Conservation (phyloP, 495 filamentous ascomycete genomes). For the Monascus purpureus region DNA sequence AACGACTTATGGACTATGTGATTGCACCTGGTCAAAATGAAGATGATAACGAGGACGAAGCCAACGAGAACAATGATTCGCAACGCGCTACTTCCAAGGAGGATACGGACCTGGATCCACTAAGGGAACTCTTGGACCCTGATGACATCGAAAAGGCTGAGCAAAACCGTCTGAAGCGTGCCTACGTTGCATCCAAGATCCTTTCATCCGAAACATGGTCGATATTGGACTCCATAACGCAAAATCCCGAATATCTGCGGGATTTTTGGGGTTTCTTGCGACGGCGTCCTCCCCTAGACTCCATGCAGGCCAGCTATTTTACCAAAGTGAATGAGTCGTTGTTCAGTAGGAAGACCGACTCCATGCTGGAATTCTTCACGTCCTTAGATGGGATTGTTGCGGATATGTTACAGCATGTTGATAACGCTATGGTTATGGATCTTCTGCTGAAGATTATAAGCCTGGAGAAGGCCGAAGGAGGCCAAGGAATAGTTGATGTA, state of each 20-base stretch:
- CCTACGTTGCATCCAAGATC: constrained; percentile 83
- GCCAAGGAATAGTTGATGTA: constrained; percentile 90
- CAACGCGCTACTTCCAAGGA: constrained; percentile 31
- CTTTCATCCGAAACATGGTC: constrained; percentile 95
- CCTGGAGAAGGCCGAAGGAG: constrained; percentile 82
- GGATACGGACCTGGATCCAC: constrained; percentile 29
- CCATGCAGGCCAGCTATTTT: constrained; percentile 91
- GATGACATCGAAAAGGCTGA: constrained; percentile 63
- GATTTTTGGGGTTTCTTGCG: constrained; percentile 88
- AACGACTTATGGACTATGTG: constrained; percentile 82
- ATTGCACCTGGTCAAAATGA: constrained; percentile 56
- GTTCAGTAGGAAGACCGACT: constrained; percentile 92
- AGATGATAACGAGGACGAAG: constrained; percentile 47
- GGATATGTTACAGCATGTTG: constrained; percentile 83
- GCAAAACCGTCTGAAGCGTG: constrained; percentile 80
- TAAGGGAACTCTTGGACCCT: constrained; percentile 31
- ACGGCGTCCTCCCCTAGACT: constrained; percentile 65
- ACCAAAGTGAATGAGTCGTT: constrained; percentile 96
- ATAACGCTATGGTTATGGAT: constrained; percentile 98
- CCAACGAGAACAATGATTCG: constrained; percentile 32
- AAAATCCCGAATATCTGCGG: constrained; percentile 58
- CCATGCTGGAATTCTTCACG: constrained; percentile 84
- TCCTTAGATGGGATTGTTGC: constrained; percentile 66
- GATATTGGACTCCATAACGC: constrained; percentile 82
- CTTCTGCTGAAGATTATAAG: constrained; percentile 94